Conservation (phyloP, 306 rosid genomes). For the Luffa aegyptiaca region DNA sequence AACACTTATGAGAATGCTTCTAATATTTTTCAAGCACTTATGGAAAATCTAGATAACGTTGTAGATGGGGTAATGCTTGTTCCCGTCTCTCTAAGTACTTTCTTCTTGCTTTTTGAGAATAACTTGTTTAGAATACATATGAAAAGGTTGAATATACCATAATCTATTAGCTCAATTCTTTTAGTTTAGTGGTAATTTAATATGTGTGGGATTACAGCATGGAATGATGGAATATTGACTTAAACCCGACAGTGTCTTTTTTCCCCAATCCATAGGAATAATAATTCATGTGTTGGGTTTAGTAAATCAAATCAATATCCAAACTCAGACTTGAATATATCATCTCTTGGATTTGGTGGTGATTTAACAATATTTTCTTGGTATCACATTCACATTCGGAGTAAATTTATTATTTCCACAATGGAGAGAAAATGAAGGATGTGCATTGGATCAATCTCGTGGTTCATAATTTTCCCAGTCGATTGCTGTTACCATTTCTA, state of each 20-base stretch:
- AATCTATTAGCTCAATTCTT: neutral
- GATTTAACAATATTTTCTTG: neutral
- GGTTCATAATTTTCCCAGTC: neutral
- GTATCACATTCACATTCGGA: neutral
- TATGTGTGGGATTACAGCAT: too few relatives aligned
- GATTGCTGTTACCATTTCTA: neutral
- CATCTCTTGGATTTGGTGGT: neutral
- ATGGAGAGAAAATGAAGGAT: neutral
- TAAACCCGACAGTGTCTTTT: neutral
- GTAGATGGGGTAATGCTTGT: slow-evolving; percentile 44
- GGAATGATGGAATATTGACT: neutral
- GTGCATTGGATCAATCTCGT: neutral
- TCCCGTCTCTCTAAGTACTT: neutral
- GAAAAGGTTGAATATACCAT: neutral
- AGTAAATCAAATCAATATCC: neutral
- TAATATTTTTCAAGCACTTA: slow-evolving; percentile 51
- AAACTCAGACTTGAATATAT: neutral
- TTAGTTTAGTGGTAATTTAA: neutral
- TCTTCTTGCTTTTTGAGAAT: neutral
- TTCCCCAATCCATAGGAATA: neutral
- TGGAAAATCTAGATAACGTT: slow-evolving; percentile 49
- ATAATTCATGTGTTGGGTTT: neutral
- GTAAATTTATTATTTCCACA: neutral
- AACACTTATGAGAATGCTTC: slow-evolving; percentile 29
- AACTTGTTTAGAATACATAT: neutral